Percentiles rank a stretch among this genome's conserved stretches.
Evolutionary conservation across 2,329 filamentous ascomycete genomes (phyloP).

Genomic region (Colletotrichum navitas): DNA sequence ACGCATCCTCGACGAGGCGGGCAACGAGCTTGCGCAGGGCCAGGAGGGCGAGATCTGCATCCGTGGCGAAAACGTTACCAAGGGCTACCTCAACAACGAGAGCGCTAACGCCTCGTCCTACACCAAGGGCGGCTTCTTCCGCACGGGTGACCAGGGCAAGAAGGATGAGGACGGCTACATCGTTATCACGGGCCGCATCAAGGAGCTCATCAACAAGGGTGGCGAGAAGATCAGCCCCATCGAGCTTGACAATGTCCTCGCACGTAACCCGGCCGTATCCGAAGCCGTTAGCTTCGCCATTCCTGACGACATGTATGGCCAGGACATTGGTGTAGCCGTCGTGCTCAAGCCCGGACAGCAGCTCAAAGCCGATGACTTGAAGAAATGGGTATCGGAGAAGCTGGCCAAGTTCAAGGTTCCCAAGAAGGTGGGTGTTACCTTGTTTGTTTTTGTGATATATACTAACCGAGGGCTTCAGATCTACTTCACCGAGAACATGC

Average conservation of each 20-base stretch:
- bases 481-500: conserved; percentile 87
- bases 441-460: neutral
- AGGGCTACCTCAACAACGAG: conserved; percentile 87
- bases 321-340: conserved; percentile 83
- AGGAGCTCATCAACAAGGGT: conserved; percentile 92
- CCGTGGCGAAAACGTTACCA: conserved; percentile 84
- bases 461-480: conserved; percentile 60
- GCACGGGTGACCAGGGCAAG: conserved; percentile 89
- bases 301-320: conserved; percentile 84
- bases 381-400: conserved; percentile 75
- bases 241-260: conserved; percentile 85
- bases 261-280: conserved; percentile 77
- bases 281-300: conserved; percentile 89
- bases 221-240: conserved; percentile 93
- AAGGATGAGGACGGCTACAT: conserved; percentile 85
- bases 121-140: conserved; percentile 83
- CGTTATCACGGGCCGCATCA: conserved; percentile 90
- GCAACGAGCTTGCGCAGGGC: conserved; percentile 76
- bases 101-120: conserved; percentile 81
- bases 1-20: conserved; percentile 78
- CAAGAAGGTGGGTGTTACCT: conserved; percentile 71
- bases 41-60: conserved; percentile 87
- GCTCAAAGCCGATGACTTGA: conserved; percentile 71
- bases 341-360: conserved; percentile 76
- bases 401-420: conserved; percentile 88